phyloP scores from a whole-genome alignment of 2,329 filamentous ascomycete genomes.

The Grosmannia huntii region DNA sequence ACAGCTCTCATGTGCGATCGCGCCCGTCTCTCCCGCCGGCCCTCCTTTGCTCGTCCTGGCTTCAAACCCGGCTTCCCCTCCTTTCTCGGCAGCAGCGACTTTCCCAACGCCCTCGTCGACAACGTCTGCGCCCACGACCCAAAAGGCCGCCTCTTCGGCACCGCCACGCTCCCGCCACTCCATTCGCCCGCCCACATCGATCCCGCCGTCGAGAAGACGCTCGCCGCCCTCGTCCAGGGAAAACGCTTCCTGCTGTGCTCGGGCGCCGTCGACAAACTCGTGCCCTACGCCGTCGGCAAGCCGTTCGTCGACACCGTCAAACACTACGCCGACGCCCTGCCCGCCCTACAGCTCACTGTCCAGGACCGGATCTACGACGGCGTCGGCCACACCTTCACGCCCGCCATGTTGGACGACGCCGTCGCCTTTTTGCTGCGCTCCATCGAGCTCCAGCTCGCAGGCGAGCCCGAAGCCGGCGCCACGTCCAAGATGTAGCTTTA shows the following conservation, averaged over 20 bases:
- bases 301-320: conserved; percentile 52
- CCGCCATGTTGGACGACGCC: conserved; percentile 54
- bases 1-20: conserved; percentile 60
- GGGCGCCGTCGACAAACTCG: conserved; percentile 56
- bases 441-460: conserved; percentile 20
- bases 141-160: conserved; percentile 56
- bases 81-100: conserved; percentile 68
- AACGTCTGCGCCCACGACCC: conserved; percentile 59
- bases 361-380: conserved; percentile 56
- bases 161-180: conserved; percentile 18
- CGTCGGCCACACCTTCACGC: conserved; percentile 56
- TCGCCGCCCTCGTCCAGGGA: conserved; percentile 30
- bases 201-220: no score
- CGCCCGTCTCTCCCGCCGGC: conserved; percentile 55
- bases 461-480: conserved; percentile 7
- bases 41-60: conserved; percentile 43
- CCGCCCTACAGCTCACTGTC: conserved; percentile 41
- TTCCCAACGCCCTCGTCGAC: conserved; percentile 55
- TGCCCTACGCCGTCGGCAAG: conserved; percentile 50
- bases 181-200: no score
- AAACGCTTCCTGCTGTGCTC: conserved; percentile 55
- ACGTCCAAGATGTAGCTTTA: neutral
- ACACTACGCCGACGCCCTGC: conserved; percentile 35
- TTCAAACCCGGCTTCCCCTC: conserved; percentile 35
- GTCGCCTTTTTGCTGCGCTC: conserved; percentile 45